Conservation (phyloP, 495 filamentous ascomycete genomes). For the Penicillium waksmanii region DNA sequence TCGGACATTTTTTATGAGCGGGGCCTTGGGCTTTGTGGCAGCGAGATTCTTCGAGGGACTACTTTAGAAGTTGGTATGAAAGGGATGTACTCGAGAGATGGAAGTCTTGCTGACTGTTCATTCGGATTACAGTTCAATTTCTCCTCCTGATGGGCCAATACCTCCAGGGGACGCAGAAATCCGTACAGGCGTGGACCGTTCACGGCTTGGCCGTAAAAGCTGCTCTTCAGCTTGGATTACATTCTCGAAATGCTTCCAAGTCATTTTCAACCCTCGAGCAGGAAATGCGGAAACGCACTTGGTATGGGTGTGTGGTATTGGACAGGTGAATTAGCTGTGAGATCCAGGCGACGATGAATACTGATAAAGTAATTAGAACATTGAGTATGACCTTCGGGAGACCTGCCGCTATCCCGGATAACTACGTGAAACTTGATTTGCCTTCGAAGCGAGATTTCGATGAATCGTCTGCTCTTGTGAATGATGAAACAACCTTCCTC, state of each 20-base stretch:
- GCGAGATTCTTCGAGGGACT: constrained; percentile 36
- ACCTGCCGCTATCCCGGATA: constrained; percentile 42
- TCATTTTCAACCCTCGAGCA: constrained; percentile 38
- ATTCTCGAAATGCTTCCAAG: constrained; percentile 38
- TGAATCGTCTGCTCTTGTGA: constrained; percentile 15
- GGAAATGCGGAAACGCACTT: constrained; percentile 47
- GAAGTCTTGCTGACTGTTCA: not conserved
- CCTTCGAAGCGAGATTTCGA: constrained; percentile 33
- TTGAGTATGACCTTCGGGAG: constrained; percentile 54
- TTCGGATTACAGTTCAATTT: constrained; percentile 33
- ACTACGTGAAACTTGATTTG: constrained; percentile 42
- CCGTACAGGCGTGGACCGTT: constrained; percentile 46
- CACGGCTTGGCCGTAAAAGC: constrained; percentile 47
- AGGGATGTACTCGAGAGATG: not conserved
- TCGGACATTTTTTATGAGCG: constrained; percentile 46
- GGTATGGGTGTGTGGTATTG: constrained; percentile 51
- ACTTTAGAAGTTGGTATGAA: constrained; percentile 41
- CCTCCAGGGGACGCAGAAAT: constrained; percentile 48
- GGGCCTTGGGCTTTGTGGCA: constrained; percentile 32
- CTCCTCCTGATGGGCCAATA: constrained; percentile 46
- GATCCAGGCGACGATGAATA: not conserved
- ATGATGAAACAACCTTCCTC: constrained; percentile 19
- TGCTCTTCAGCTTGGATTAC: constrained; percentile 46
- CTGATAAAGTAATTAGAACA: constrained; percentile 28
- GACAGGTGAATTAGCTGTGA: constrained; percentile 33